phyloP scores from a whole-genome alignment of 495 filamentous ascomycete genomes.

The Stereocaulon alpinum region DNA sequence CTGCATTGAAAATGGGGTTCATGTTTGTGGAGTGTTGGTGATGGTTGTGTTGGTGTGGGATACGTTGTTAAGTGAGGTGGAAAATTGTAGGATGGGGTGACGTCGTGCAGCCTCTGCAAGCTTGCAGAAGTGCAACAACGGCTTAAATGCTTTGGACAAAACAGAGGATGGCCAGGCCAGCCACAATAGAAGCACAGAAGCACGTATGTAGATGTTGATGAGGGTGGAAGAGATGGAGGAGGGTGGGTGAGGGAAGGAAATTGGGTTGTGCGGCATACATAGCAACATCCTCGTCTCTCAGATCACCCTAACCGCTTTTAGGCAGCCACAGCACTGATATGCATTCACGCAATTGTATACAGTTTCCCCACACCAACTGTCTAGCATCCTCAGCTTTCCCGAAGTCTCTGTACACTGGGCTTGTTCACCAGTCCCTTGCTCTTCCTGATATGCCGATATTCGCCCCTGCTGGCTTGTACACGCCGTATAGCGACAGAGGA shows the following conservation, averaged over 20 bases:
- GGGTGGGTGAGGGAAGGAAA: background rate
- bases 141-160: background rate
- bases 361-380: background rate
- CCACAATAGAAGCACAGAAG: background rate
- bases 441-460: too few relatives aligned
- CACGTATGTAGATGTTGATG: background rate
- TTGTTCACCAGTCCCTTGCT: background rate
- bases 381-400: background rate
- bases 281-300: constrained; percentile 8
- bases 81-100: background rate
- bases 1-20: background rate
- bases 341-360: background rate
- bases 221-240: background rate
- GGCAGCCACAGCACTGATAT: background rate
- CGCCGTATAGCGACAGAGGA: too few relatives aligned
- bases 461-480: too few relatives aligned
- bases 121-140: constrained; percentile 1
- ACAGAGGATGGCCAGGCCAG: background rate
- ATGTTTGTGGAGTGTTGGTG: background rate
- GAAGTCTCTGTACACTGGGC: background rate
- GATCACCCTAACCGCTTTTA: constrained; percentile 7
- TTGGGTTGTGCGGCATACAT: constrained; percentile 10
- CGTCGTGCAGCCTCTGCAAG: background rate
- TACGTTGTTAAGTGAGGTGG: background rate
- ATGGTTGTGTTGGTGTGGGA: background rate